Base-by-base conservation (phyloP, 169 alveolate genomes). In the Eimeria acervulina region DNA sequence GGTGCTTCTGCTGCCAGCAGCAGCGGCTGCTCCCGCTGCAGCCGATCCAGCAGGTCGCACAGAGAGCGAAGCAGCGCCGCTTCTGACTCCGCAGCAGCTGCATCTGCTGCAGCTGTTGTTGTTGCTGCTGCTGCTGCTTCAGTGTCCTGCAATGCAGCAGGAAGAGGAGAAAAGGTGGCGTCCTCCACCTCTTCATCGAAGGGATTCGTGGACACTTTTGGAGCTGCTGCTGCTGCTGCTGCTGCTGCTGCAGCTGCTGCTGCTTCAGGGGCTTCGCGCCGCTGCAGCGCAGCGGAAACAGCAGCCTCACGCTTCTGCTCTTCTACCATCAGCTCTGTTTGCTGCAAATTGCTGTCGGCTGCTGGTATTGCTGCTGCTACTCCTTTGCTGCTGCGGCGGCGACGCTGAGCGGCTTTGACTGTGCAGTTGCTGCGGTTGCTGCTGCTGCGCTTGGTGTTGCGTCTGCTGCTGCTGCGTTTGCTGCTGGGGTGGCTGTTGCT, bases 1-100 rank as follows among this genome's bases (percentile, higher is more conserved):
- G 89, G 89, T 0, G 61, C 59, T 5, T 31, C 61, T 78, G 23
- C 66, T 28, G 59, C 7, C 59, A 78, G 63, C 89, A 78, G 68
- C 89, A 38, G 66, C 13, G 89, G 66, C 44, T 44, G 68, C 89
- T 78, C 66, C 42, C 26, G 55, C 89, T 78, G 68, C 36, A 78
- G 66, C 36, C 61, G 89, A 31, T 40, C 5, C 89, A 78, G 63
- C 19, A 78, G 63, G 66, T 78, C 66, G 1, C 38, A 21, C 17
- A 78, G 68, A 31, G 33, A 23, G 28, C 61, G 66, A n/a, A 78
- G 59, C 61, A 78, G 59, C 10, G 66, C 66, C 28, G 59, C 63
- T 59, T 78, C 89, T 12, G 63, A 13, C n/a, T 42, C 89, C 5
- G 21, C 68, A 51, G 59, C 59, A 51, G 59, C 59, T 10, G 21